Conservation (phyloP, 2,329 filamentous ascomycete genomes). For the Neofusicoccum ribis region DNA sequence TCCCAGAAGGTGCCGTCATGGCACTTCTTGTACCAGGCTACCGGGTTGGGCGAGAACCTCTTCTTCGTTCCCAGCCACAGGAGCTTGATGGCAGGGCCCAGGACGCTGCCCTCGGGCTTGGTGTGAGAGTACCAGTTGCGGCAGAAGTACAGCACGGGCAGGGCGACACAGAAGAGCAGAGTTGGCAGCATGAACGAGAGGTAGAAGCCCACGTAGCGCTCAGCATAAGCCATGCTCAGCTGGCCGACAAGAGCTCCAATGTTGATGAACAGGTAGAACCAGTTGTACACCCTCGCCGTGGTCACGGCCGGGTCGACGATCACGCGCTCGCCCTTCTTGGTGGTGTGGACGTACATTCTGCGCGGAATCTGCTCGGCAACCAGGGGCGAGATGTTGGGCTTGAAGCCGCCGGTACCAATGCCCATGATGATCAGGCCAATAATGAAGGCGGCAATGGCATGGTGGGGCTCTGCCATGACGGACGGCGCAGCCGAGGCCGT, state of each 20-base stretch:
- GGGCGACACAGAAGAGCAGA: conserved; percentile 60
- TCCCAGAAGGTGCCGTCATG: conserved; percentile 63
- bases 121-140: conserved; percentile 61
- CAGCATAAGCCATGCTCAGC: conserved; percentile 41
- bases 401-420: conserved; percentile 68
- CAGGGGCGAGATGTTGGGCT: conserved; percentile 62
- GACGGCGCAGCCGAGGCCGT: conserved; percentile 56
- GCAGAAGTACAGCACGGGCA: conserved; percentile 59
- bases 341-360: conserved; percentile 51
- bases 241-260: conserved; percentile 38
- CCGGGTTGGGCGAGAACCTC: conserved; percentile 59
- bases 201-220: conserved; percentile 66
- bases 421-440: conserved; percentile 63
- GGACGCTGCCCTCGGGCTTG: conserved; percentile 67
- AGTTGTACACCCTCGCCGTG: conserved; percentile 67
- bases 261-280: conserved; percentile 42
- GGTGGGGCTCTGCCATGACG: conserved; percentile 49
- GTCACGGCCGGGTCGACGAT: conserved; percentile 68
- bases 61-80: conserved; percentile 59
- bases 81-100: conserved; percentile 64
- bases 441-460: conserved; percentile 57
- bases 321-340: conserved; percentile 56
- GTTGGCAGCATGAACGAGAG: conserved; percentile 70
- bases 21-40: conserved; percentile 57
- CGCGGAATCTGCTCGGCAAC: conserved; percentile 64